phyloP scores from a whole-genome alignment of 2,329 filamentous ascomycete genomes.

The Escovopsis sp. region DNA sequence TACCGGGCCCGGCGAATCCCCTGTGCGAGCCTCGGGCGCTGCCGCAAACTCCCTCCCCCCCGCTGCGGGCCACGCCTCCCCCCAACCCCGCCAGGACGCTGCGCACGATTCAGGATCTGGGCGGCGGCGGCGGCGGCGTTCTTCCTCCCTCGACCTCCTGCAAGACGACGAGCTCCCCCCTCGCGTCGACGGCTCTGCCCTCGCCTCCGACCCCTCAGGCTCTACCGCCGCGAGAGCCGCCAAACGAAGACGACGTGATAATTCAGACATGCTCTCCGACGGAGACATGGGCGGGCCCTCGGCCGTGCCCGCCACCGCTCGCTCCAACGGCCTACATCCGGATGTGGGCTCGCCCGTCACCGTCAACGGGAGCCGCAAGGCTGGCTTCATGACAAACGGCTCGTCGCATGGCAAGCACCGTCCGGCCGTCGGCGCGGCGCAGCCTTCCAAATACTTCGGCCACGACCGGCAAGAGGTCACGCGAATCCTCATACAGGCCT shows the following conservation, averaged over 20 bases:
- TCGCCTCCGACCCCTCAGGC: slow-evolving; percentile 5
- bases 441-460: slow-evolving; percentile 47
- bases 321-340: slow-evolving; percentile 5
- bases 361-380: slow-evolving; percentile 33
- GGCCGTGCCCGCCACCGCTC: not conserved
- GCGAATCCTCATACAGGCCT: slow-evolving; percentile 76
- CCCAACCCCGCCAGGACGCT: slow-evolving; percentile 13
- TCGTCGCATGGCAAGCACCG: slow-evolving; percentile 21
- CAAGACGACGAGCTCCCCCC: slow-evolving; percentile 7
- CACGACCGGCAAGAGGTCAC: slow-evolving; percentile 90
- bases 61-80: slow-evolving; percentile 12
- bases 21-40: slow-evolving; percentile 15
- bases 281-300: slow-evolving; percentile 30
- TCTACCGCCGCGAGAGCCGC: slow-evolving; percentile 11
- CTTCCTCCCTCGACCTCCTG: slow-evolving; percentile 24
- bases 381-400: slow-evolving; percentile 37
- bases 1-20: slow-evolving; percentile 10
- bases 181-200: slow-evolving; percentile 1
- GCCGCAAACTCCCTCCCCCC: slow-evolving; percentile 27
- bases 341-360: slow-evolving; percentile 9
- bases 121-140: slow-evolving; percentile 41
- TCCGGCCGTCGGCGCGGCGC: slow-evolving; percentile 5
- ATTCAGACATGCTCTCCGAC: slow-evolving; percentile 46
- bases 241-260: slow-evolving; percentile 41
- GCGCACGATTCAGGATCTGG: slow-evolving; percentile 38